phyloP scores from a whole-genome alignment of 106 monocot species.

The Xerophyta viscosa region DNA sequence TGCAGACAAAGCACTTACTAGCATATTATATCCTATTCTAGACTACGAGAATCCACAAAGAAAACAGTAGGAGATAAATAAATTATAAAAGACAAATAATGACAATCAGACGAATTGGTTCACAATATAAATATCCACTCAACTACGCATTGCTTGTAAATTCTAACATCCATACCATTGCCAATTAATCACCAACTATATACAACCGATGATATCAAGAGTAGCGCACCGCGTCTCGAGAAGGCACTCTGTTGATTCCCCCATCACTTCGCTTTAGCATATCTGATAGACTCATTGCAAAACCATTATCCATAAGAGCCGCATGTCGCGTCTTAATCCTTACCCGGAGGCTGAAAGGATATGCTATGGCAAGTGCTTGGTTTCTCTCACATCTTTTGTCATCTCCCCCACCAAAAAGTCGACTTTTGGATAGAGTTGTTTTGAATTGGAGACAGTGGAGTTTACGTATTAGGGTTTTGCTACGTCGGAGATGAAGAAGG shows the following conservation, averaged over 20 bases:
- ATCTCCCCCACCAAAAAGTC: constrained; percentile 44
- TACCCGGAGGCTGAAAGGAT: constrained; percentile 54
- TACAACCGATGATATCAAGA: constrained; percentile 3
- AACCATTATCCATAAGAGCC: constrained; percentile 34
- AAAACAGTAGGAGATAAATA: no score
- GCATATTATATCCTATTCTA: no score
- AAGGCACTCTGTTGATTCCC: constrained; percentile 31
- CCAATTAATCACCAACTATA: no score
- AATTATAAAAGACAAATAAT: no score
- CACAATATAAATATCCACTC: no score
- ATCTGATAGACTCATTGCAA: constrained; percentile 24
- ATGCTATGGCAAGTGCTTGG: constrained; percentile 73
- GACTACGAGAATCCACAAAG: no score
- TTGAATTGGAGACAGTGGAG: no score
- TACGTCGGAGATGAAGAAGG: no score
- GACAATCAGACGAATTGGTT: no score
- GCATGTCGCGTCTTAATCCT: constrained; percentile 60
- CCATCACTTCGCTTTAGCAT: constrained; percentile 57
- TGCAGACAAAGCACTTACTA: no score
- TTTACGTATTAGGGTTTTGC: no score
- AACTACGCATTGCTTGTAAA: not conserved
- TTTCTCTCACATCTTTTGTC: constrained; percentile 41
- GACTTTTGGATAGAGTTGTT: constrained; percentile 65
- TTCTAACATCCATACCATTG: no score
- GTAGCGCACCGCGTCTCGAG: constrained; percentile 26